Conservation (phyloP, 192 early-diverging fungal species). For the Phlyctochytrium planicorne region DNA sequence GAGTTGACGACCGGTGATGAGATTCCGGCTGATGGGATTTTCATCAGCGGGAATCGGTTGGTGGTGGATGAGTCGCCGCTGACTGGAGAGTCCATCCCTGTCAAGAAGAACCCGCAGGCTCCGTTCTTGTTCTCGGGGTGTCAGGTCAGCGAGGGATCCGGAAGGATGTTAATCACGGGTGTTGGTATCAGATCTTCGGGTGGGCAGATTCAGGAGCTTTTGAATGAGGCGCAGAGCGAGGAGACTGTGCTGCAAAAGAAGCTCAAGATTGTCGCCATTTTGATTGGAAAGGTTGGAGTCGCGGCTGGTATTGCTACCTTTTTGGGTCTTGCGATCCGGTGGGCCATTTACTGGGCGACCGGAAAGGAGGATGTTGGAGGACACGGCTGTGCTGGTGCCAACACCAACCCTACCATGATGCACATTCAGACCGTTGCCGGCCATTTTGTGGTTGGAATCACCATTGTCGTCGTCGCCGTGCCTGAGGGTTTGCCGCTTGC, state of each 20-base stretch:
- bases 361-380: constrained; percentile 5
- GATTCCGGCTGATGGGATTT: constrained; percentile 57
- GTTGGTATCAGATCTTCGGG: constrained; percentile 52
- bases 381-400: constrained; percentile 11
- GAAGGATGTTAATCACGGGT: constrained; percentile 51
- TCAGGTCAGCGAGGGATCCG: constrained; percentile 56
- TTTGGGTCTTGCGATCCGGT: constrained; percentile 50
- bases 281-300: constrained; percentile 63
- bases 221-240: constrained; percentile 55
- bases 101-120: constrained; percentile 44
- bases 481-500: constrained; percentile 67
- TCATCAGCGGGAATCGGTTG: constrained; percentile 49
- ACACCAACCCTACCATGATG: constrained; percentile 20
- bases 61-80: constrained; percentile 60
- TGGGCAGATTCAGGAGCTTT: constrained; percentile 59
- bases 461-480: constrained; percentile 62
- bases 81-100: constrained; percentile 60
- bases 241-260: constrained; percentile 59
- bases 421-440: constrained; percentile 42
- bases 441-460: constrained; percentile 57
- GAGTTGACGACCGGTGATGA: constrained; percentile 57
- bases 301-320: constrained; percentile 60
- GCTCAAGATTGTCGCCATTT: constrained; percentile 55
- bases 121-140: constrained; percentile 60
- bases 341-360: constrained; percentile 39